phyloP scores from a whole-genome alignment of 345 rosid species.

The Arabidopsis arenosa region DNA sequence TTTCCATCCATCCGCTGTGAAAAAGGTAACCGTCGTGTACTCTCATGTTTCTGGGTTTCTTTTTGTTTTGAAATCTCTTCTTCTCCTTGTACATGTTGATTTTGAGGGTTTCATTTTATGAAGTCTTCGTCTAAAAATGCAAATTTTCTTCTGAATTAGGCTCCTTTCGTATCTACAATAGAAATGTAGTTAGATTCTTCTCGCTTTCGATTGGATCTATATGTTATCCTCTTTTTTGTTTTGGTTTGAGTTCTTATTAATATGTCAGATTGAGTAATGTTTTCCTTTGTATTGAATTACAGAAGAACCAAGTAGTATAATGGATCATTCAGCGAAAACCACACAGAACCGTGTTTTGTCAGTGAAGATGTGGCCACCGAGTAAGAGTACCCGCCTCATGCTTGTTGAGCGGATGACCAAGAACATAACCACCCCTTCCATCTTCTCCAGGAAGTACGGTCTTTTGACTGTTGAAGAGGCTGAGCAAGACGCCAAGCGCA shows the following conservation, averaged over 20 bases:
- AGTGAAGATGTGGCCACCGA: constrained; percentile 91
- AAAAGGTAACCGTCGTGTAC: not conserved
- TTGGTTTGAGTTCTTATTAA: not conserved
- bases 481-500: constrained; percentile 69
- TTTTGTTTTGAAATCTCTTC: not conserved
- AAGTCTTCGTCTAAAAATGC: too few relatives aligned
- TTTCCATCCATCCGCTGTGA: constrained; percentile 1
- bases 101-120: not conserved
- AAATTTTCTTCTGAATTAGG: too few relatives aligned
- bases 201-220: constrained; percentile 13
- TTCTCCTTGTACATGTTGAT: not conserved
- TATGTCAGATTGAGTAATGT: constrained; percentile 10
- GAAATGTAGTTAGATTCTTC: not conserved
- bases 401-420: constrained; percentile 76
- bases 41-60: constrained; percentile 13
- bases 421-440: constrained; percentile 75
- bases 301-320: constrained; percentile 45
- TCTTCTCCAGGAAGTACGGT: constrained; percentile 84
- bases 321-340: constrained; percentile 57
- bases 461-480: constrained; percentile 70
- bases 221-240: not conserved
- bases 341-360: constrained; percentile 56
- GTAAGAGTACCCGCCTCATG: constrained; percentile 75
- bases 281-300: not conserved
- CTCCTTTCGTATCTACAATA: not conserved